Evolutionary conservation across 495 filamentous ascomycete species (phyloP).

Genomic region (Staphylotrichum longicolle): DNA sequence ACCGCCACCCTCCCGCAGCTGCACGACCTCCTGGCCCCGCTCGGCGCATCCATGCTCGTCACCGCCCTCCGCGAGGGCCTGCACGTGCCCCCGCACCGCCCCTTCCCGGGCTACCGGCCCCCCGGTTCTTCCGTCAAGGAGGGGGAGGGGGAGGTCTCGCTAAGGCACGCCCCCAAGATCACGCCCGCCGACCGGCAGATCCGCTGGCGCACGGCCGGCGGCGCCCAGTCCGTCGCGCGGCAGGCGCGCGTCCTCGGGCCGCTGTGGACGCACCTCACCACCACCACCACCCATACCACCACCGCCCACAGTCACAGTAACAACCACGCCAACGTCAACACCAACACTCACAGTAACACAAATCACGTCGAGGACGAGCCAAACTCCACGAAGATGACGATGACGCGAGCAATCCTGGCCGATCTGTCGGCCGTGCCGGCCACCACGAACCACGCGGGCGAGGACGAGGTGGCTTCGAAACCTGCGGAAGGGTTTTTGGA

Average conservation of each 20-base stretch:
- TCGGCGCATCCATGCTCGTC: conserved; percentile 62
- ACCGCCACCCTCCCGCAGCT: conserved; percentile 24
- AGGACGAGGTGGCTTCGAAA: neutral
- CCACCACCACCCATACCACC: too few relatives aligned
- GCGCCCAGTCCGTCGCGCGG: conserved; percentile 4
- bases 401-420: conserved; percentile 33
- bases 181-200: conserved; percentile 34
- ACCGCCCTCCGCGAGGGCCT: conserved; percentile 54
- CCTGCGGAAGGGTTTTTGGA: too few relatives aligned
- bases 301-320: neutral
- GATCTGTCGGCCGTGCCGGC: neutral
- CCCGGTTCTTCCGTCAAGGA: neutral
- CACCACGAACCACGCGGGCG: neutral
- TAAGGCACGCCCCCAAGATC: conserved; percentile 42
- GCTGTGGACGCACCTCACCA: conserved; percentile 29
- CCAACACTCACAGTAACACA: neutral
- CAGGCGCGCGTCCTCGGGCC: conserved; percentile 12
- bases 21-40: conserved; percentile 42
- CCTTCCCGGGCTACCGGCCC: conserved; percentile 25
- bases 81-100: conserved; percentile 62
- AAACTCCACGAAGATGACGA: neutral
- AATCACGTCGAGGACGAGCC: too few relatives aligned
- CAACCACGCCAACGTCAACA: neutral
- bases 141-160: conserved; percentile 16
- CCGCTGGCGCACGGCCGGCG: conserved; percentile 23